A percentile compares a stretch with the other conserved stretches of the same genome.
phyloP scores from a whole-genome alignment of 441 rosid species.

The Croton laevigatus region DNA sequence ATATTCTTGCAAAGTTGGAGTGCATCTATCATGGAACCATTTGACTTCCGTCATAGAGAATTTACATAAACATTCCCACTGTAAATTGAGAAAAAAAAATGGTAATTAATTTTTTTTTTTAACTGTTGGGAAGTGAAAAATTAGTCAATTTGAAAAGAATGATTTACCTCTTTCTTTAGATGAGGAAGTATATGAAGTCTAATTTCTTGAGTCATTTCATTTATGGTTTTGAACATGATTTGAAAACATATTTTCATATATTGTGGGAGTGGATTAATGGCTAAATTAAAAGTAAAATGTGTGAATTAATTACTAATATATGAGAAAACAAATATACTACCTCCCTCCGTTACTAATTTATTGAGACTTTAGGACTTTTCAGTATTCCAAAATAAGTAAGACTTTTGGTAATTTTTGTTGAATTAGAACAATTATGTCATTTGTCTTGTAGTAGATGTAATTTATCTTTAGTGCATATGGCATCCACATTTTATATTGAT shows the following conservation, averaged over 20 bases:
- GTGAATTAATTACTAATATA: no score
- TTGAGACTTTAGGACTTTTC: no score
- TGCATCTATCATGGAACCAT: neutral
- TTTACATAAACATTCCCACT: slow-evolving; percentile 3
- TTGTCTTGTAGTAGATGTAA: no score
- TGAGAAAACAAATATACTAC: neutral
- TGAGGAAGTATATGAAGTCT: slow-evolving; percentile 19
- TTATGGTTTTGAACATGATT: slow-evolving; percentile 17
- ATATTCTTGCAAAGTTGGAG: slow-evolving; percentile 4
- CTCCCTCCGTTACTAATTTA: no score
- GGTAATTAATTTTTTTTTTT: neutral
- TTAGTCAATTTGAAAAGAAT: no score
- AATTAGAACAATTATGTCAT: no score
- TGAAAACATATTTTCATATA: slow-evolving; percentile 32
- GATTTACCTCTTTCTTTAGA: slow-evolving; percentile 20
- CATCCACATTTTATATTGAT: no score
- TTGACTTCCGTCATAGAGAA: slow-evolving; percentile 1
- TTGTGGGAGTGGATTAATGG: slow-evolving; percentile 25
- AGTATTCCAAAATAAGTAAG: no score
- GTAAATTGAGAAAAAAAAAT: no score
- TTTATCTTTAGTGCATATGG: no score
- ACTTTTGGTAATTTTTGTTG: no score
- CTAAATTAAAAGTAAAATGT: neutral
- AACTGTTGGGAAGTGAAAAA: no score
- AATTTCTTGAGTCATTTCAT: slow-evolving; percentile 17